Evolutionary conservation across 2,329 filamentous ascomycete species (phyloP).

Genomic region (Alternaria panax): DNA sequence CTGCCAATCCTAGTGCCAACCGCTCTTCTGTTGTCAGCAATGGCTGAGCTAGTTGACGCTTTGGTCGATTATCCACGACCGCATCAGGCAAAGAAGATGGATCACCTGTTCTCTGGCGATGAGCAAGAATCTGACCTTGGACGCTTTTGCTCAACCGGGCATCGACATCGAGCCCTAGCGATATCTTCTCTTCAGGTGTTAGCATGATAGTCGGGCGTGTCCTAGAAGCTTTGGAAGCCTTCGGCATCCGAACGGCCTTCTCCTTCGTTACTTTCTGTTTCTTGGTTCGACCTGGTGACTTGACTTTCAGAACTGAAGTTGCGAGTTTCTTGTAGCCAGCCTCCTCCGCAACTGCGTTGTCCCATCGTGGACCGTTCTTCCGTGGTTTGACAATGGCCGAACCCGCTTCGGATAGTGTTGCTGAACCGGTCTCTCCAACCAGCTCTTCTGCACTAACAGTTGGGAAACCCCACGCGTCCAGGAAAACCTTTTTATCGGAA

Average conservation of each 20-base stretch:
- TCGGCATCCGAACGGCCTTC: slow-evolving; percentile 2
- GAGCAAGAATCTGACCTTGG: slow-evolving; percentile 36
- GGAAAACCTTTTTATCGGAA: neutral
- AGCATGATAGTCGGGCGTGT: slow-evolving; percentile 21
- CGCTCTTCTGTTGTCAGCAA: slow-evolving; percentile 41
- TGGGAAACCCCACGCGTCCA: slow-evolving; percentile 45
- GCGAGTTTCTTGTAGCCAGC: slow-evolving; percentile 32
- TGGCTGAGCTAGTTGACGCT: slow-evolving; percentile 16
- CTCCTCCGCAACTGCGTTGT: slow-evolving; percentile 30
- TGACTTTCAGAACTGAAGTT: slow-evolving; percentile 10
- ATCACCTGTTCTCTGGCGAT: slow-evolving; percentile 34
- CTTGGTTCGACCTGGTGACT: slow-evolving; percentile 4
- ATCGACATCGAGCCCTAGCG: slow-evolving; percentile 32
- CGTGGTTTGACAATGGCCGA: slow-evolving; percentile 27
- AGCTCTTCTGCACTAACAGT: slow-evolving; percentile 28
- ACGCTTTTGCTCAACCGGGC: slow-evolving; percentile 35
- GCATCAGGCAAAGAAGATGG: slow-evolving; percentile 31
- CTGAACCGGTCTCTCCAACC: slow-evolving; percentile 30
- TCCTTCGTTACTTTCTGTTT: slow-evolving; percentile 6
- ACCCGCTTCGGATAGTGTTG: slow-evolving; percentile 36
- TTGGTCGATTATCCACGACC: slow-evolving; percentile 18
- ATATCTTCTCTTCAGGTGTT: slow-evolving; percentile 33
- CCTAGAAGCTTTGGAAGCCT: slow-evolving; percentile 1
- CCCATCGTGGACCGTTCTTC: slow-evolving; percentile 35
- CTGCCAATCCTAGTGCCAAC: slow-evolving; percentile 33